Evolutionary conservation across 1,139 yeast genomes (phyloP).

Genomic region (Ogataea hybrid): DNA sequence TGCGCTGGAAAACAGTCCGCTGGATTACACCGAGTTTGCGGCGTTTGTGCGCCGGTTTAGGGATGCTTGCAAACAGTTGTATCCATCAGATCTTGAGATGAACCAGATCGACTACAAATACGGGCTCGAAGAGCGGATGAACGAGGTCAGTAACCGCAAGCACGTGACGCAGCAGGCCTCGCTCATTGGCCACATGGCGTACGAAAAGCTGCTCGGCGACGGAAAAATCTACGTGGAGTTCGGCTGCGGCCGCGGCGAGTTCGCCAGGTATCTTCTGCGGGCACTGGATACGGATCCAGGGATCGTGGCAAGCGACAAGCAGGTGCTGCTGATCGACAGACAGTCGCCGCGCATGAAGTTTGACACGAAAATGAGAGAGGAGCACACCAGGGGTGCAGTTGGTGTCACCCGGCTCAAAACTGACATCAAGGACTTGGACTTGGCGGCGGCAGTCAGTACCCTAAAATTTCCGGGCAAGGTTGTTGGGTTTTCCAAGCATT

Average conservation of each 20-base stretch:
- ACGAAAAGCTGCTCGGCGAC: slow-evolving; percentile 39
- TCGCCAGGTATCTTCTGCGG: slow-evolving; percentile 64
- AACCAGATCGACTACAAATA: slow-evolving; percentile 22
- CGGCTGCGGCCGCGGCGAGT: slow-evolving; percentile 90
- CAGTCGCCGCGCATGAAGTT: slow-evolving; percentile 76
- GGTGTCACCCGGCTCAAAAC: slow-evolving; percentile 54
- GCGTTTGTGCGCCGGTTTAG: slow-evolving; percentile 26
- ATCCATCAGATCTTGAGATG: slow-evolving; percentile 15
- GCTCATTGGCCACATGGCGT: slow-evolving; percentile 65
- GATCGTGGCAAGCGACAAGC: slow-evolving; percentile 26
- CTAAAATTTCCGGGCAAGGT: slow-evolving; percentile 25
- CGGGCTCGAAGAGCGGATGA: slow-evolving; percentile 40
- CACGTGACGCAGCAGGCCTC: slow-evolving; percentile 86
- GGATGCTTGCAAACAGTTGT: slow-evolving; percentile 23
- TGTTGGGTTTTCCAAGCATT: slow-evolving; percentile 78
- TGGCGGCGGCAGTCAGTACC: slow-evolving; percentile 45
- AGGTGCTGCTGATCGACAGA: slow-evolving; percentile 68
- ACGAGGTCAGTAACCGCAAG: slow-evolving; percentile 56
- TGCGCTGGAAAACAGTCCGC: slow-evolving; percentile 9
- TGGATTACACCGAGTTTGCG: slow-evolving; percentile 29
- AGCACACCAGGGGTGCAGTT: slow-evolving; percentile 37
- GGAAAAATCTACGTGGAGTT: slow-evolving; percentile 61
- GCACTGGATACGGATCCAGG: slow-evolving; percentile 36
- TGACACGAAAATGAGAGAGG: slow-evolving; percentile 65
- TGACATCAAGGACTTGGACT: slow-evolving; percentile 73